Base-by-base conservation (phyloP, 2,329 filamentous ascomycete species). In the Aspergillus costaricaensis region DNA sequence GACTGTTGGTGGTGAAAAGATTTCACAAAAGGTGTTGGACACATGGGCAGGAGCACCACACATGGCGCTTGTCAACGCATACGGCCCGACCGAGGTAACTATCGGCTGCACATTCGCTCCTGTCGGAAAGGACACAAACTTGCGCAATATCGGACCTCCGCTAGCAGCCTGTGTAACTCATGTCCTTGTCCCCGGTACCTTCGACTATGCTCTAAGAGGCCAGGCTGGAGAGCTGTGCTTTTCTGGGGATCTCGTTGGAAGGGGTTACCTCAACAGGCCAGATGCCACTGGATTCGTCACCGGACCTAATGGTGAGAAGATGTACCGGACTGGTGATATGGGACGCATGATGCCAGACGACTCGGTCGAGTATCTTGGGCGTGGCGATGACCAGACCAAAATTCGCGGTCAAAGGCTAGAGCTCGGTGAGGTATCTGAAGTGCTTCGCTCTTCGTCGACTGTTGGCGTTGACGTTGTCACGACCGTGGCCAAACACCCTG, bases 301-400 rank as follows among this genome's bases (percentile, higher is more conserved):
- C 5, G 63, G 63, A 0, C 64, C 64, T 5, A 41, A 65, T 6
- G 69, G 68, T 1, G 62, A 63, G 21, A 67, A 87, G 1, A 79
- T 96, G 1, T 96, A 96, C 68, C 85, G 91, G 4, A 92, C 89
- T 36, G 92, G 92, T 0, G 92, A 96, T 69, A 82, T 93, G 65
- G 92, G 92, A 0, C 83, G 91, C 15, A 85, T 96, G 78, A 84
- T 96, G 9, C 81, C 86, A 0, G 90, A 95, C 68, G 89, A 89
- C 0, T 89, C 87, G 0, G 80, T 96, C 4, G 77, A 91, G 6
- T 91, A 94, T 39, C 76, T 87, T 9, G 91, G 91, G 5, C 85
- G 92, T 44, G 81, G 89, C 15, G 92, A 96, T 66, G 90, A 90
- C 61, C 92, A 96, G 73, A 82, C 96, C 58, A 96, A 96, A 73